phyloP scores from a whole-genome alignment of 2,329 filamentous ascomycete species.

The Ophioceras dolichostomum region DNA sequence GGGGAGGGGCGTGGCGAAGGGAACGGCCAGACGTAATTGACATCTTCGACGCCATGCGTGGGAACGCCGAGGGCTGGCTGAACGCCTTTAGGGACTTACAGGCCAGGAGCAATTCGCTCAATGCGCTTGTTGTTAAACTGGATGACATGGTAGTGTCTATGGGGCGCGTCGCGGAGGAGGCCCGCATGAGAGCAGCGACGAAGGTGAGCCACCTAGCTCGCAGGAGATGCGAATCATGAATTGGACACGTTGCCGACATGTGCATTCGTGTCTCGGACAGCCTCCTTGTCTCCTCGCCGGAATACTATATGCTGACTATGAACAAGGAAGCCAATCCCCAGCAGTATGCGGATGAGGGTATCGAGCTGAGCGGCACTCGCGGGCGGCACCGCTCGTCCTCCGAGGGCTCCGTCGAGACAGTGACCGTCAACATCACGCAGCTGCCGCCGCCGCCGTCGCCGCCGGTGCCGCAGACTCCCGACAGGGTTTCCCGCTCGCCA shows the following conservation, averaged over 20 bases:
- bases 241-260: too few relatives aligned
- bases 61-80: slow-evolving; percentile 85
- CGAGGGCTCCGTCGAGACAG: slow-evolving; percentile 3
- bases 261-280: too few relatives aligned
- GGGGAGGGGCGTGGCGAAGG: slow-evolving; percentile 45
- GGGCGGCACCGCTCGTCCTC: too few relatives aligned
- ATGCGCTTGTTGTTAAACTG: slow-evolving; percentile 57
- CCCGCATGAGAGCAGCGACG: slow-evolving; percentile 69
- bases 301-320: too few relatives aligned
- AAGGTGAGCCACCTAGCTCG: slow-evolving; percentile 28
- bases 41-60: slow-evolving; percentile 82
- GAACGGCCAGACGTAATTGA: slow-evolving; percentile 53
- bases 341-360: too few relatives aligned
- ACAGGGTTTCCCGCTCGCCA: slow-evolving; percentile 9
- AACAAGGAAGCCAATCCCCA: too few relatives aligned
- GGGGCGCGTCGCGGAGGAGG: slow-evolving; percentile 70
- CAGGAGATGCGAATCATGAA: too few relatives aligned
- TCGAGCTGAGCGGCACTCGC: too few relatives aligned
- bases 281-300: too few relatives aligned
- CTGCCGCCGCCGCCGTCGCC: too few relatives aligned
- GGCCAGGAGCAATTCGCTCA: slow-evolving; percentile 57
- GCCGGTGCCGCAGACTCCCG: too few relatives aligned
- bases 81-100: slow-evolving; percentile 68
- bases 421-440: too few relatives aligned
- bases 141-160: slow-evolving; percentile 73